Evolutionary conservation across 768 basidiomycete species (phyloP).

Genomic region (Tulasnella sp.): DNA sequence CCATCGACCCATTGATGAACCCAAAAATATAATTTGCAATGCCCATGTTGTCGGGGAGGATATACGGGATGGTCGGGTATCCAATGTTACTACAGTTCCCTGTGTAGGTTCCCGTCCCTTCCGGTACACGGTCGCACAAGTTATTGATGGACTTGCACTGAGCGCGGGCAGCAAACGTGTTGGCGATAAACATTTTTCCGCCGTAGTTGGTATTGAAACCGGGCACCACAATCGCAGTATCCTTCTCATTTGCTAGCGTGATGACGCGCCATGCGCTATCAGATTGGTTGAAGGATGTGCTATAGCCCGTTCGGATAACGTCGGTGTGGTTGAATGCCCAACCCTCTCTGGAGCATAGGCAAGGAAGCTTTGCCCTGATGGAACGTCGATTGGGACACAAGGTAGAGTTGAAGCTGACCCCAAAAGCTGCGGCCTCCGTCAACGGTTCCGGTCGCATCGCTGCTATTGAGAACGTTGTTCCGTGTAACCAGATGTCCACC

Average conservation of each 20-base stretch:
- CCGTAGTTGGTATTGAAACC: not conserved
- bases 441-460: not conserved
- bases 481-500: conserved; percentile 4
- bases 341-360: not conserved
- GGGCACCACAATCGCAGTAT: not conserved
- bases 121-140: not conserved
- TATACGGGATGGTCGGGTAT: not conserved
- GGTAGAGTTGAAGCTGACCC: not conserved
- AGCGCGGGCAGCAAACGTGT: conserved; percentile 1
- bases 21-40: not conserved
- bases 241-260: not conserved
- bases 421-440: not conserved
- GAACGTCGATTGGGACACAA: not conserved
- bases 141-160: conserved; percentile 3
- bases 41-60: not conserved
- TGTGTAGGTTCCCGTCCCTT: not conserved
- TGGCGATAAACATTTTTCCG: not conserved
- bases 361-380: not conserved
- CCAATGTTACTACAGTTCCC: not conserved
- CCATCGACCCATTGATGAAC: not conserved
- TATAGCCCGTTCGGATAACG: not conserved
- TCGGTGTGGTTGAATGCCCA: conserved; percentile 7
- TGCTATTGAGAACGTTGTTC: not conserved
- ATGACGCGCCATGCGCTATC: not conserved
- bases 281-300: conserved; percentile 3